These are phyloP conservation scores for Starmerella geochares DNA, from an alignment of 805 yeast genomes.

Conservation along the genomic window DNA sequence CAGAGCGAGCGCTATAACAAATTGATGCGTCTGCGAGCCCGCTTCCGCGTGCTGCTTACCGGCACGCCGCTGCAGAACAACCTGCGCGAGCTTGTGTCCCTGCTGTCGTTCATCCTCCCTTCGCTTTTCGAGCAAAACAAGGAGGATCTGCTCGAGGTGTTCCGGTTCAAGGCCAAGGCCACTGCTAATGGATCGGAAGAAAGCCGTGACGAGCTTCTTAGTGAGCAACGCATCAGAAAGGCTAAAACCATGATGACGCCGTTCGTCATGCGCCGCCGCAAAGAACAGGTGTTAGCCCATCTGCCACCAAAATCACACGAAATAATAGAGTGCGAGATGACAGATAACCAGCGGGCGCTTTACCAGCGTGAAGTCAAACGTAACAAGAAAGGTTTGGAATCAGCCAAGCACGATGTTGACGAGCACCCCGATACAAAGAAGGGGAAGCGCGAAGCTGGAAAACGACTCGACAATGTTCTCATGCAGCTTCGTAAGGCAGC, in stretches of 20 bases:
- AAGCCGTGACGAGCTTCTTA: constrained; percentile 41
- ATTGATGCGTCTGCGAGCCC: constrained; percentile 71
- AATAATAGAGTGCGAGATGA: constrained; percentile 57
- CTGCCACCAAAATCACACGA: constrained; percentile 66
- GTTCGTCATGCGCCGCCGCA: constrained; percentile 82
- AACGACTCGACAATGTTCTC: constrained; percentile 51
- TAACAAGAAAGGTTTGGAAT: constrained; percentile 20
- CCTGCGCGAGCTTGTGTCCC: constrained; percentile 76
- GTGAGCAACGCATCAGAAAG: constrained; percentile 81
- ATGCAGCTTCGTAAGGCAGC: constrained; percentile 90
- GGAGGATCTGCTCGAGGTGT: constrained; percentile 70
- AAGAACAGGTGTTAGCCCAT: constrained; percentile 82
- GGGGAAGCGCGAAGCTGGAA: constrained; percentile 34
- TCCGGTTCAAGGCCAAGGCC: constrained; percentile 78
- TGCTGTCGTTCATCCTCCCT: constrained; percentile 86
- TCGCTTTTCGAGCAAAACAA: constrained; percentile 65
- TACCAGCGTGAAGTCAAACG: constrained; percentile 50
- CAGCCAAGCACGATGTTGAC: constrained; percentile 28
- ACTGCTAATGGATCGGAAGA: constrained; percentile 32
- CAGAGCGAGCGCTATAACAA: constrained; percentile 76
- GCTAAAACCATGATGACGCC: constrained; percentile 99
- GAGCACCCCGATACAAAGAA: constrained; percentile 24
- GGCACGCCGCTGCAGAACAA: constrained; percentile 98
- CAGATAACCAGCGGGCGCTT: constrained; percentile 43
- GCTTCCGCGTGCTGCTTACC: constrained; percentile 77